Percentiles rank a stretch among this genome's conserved stretches.
phyloP scores from a whole-genome alignment of 73 alveolate species.

The Blepharisma stoltei region DNA sequence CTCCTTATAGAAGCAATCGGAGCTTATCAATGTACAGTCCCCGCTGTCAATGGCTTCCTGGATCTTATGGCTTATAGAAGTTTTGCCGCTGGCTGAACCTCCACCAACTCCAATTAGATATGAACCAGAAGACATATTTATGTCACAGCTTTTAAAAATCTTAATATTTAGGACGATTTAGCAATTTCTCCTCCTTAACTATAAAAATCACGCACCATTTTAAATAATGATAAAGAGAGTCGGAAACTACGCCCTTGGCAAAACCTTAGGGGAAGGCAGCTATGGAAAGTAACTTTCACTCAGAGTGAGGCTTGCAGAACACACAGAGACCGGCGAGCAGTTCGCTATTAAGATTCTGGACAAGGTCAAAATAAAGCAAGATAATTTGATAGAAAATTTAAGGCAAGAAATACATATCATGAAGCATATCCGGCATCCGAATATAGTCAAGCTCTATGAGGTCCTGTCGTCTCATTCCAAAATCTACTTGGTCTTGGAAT shows the following conservation, averaged over 20 bases:
- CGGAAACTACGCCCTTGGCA: conserved; percentile 48
- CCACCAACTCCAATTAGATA: conserved; percentile 25
- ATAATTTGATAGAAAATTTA: conserved; percentile 60
- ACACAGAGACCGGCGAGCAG: conserved; percentile 33
- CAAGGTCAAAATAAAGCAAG: conserved; percentile 50
- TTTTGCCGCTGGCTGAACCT: conserved; percentile 32
- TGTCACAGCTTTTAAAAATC: too few relatives aligned
- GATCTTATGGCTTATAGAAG: neutral
- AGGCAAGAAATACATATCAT: conserved; percentile 72
- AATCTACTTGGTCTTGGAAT: conserved; percentile 68
- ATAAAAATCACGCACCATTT: neutral
- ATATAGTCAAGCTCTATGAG: conserved; percentile 71
- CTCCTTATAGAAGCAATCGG: conserved; percentile 18
- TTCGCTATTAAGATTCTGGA: conserved; percentile 52
- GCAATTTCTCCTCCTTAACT: too few relatives aligned
- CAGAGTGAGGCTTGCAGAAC: conserved; percentile 48
- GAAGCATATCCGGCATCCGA: conserved; percentile 80
- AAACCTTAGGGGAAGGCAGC: conserved; percentile 45
- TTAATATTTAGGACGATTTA: too few relatives aligned
- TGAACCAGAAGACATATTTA: neutral
- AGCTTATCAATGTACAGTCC: neutral
- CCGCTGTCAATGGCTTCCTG: conserved; percentile 8
- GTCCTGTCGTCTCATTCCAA: conserved; percentile 67
- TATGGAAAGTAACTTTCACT: conserved; percentile 38
- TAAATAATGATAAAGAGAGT: conserved; percentile 47